phyloP scores from a whole-genome alignment of 768 basidiomycete genomes.

The Termitomyces sp. region DNA sequence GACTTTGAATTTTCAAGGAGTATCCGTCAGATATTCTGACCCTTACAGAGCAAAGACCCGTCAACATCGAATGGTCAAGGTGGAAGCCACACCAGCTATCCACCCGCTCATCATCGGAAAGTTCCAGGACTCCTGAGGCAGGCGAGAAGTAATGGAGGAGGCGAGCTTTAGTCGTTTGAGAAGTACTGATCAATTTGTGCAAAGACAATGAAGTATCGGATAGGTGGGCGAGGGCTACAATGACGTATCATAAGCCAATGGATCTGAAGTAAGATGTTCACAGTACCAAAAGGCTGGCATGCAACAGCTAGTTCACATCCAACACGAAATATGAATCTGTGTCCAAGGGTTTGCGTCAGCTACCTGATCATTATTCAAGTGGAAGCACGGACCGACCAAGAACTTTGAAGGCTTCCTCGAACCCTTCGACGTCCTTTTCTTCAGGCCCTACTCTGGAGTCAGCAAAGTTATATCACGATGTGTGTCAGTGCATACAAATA shows the following conservation, averaged over 20 bases:
- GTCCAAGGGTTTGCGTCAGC: neutral
- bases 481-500: slow-evolving; percentile 54
- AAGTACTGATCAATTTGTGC: slow-evolving; percentile 62
- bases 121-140: slow-evolving; percentile 27
- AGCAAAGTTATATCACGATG: neutral
- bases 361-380: neutral
- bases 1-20: neutral
- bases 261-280: neutral
- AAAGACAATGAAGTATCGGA: slow-evolving; percentile 65
- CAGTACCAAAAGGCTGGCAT: slow-evolving; percentile 85
- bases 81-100: slow-evolving; percentile 97
- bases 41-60: slow-evolving; percentile 84
- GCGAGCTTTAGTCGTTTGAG: slow-evolving; percentile 86
- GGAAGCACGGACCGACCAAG: slow-evolving; percentile 53
- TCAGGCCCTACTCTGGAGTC: slow-evolving; percentile 49
- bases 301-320: slow-evolving; percentile 80
- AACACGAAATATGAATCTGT: slow-evolving; percentile 74
- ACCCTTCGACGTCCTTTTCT: slow-evolving; percentile 61
- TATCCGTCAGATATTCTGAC: neutral
- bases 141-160: slow-evolving; percentile 96
- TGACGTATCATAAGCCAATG: neutral
- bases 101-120: slow-evolving; percentile 54
- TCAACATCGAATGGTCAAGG: slow-evolving; percentile 85
- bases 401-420: slow-evolving; percentile 85
- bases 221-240: slow-evolving; percentile 59